Evolutionary conservation across 257 asterid species (phyloP), one percentile per base, ranked within the genome.

Genomic region (Fraxinus quadrangulata): DNA sequence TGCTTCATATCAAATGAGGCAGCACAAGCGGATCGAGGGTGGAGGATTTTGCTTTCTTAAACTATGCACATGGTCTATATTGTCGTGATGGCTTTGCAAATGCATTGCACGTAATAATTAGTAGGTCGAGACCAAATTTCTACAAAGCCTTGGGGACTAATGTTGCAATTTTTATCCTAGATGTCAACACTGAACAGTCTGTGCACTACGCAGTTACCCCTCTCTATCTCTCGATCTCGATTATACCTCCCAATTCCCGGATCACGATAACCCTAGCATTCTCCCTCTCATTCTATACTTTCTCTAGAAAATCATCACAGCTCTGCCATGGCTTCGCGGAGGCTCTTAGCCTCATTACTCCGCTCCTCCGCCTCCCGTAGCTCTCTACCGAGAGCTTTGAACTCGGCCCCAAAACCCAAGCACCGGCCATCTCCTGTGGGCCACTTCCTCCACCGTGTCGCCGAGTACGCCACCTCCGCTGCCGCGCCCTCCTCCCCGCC

Each of bases 391-490:
- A 17, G 73, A 30, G 70, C 81, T 61, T 61, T 71, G 75, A 71
- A 80, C 75, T 40, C 77, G 30, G 14, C 75, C 76, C 45, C 84
- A 7, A 45, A 40, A 13, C 79, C 77, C 2, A 36, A 70, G 42
- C 9, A 69, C 3, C 67, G 72, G 5, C 73, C 86, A 10, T 80
- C 88, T 2, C 92, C 97, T 1, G 85, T 80, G 4, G 97, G 97
- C 10, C 92, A 84, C 71, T 86, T 93, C 84, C 86, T 91, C 54
- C 90, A 89, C 56, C 94, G 93, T 6, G 92, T 84, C 39, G 83
- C 87, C 6, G 89, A 90, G 5, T 91, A 91, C 84, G 83, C 97
- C 10, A 85, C 93, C 26, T 88, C 96, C 6, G 86, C 96, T 26
- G 86, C 86, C 0, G 81, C 93, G 14, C 67, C 26, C 11, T 67